Base-by-base conservation (phyloP, 129 eudicot genomes). In the Gnaphalium uliginosum region DNA sequence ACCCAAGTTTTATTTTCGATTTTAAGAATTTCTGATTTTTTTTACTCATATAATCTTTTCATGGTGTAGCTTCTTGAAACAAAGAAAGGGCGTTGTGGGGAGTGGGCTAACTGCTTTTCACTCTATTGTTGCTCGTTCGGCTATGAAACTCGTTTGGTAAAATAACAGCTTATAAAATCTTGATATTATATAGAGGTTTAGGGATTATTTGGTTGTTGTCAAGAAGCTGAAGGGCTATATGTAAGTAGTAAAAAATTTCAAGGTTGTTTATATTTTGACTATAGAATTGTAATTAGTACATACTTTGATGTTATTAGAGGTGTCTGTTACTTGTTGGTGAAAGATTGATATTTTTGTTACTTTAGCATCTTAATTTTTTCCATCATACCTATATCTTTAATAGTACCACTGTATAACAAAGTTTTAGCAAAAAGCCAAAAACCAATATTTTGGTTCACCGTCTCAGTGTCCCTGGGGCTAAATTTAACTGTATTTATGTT, bases 21-120 rank as follows among this genome's bases (percentile, higher is more conserved):
- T 68, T 66, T n/a, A 77, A 43, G 56, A 67, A 78, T 17, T 43
- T 59, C 19, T 62, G 69, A 58, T 66, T 56, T 4, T 72, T 19
- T 37, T 2, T 66, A 73, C 79, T 79, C 17, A 73, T 26, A 66
- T 32, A 26, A 60, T 70, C 56, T 61, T 79, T 79, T 66, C n/a
- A 66, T 67, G 33, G 59, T 83, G 79, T 86, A 94, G 98, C 98
- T 94, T 80, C 86, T 94, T 75, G 98, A 90, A 84, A 94, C 98
- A 76, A 90, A 91, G 83, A 89, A 85, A 74, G 98, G 98, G 51
- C 96, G 98, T 14, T 94, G 97, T 69, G 98, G 98, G 81, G 98
- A 94, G 85, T 94, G 98, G 98, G 98, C 98, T 72, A 94, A 94
- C 75, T 94, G 98, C 85, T 94, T 94, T 81, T 90, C 98, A 30